A percentile compares a stretch with the other conserved stretches of the same genome.
Conservation (phyloP, 1,284 basidiomycete species). For the Microbotryum silenes-acaulis region DNA sequence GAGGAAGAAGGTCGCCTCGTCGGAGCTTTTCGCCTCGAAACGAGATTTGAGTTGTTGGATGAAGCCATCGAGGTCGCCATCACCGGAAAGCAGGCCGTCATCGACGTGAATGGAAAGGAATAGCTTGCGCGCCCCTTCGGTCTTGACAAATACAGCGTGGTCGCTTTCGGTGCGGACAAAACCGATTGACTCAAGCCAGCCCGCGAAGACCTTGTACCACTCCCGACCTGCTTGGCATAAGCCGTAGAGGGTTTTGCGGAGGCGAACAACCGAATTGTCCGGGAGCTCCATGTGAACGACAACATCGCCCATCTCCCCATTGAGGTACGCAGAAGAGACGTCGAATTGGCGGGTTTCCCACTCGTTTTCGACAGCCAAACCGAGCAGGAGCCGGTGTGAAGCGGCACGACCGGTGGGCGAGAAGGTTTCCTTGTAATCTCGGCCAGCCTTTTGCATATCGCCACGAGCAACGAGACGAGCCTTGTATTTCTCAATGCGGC, state of each 20-base stretch:
- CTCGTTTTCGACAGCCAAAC: conserved; percentile 4
- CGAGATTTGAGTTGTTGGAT: not conserved
- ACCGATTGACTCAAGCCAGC: conserved; percentile 1
- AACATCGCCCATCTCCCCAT: conserved; percentile 11
- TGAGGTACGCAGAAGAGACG: conserved; percentile 21
- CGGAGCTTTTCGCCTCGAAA: not conserved
- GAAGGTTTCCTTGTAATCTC: conserved; percentile 45
- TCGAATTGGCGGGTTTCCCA: conserved; percentile 14
- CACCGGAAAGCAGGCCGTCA: too few species aligned
- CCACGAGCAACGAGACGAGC: conserved; percentile 36
- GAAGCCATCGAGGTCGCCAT: too few species aligned
- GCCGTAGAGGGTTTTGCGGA: conserved; percentile 12
- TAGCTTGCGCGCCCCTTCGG: not conserved
- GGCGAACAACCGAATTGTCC: conserved; percentile 2
- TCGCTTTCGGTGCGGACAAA: not conserved
- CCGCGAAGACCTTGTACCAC: conserved; percentile 15
- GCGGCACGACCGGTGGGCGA: conserved; percentile 45
- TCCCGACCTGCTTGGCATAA: conserved; percentile 20
- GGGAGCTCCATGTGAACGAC: conserved; percentile 3
- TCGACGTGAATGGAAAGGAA: conserved; percentile 3
- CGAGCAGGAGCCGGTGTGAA: conserved; percentile 38
- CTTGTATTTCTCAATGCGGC: conserved; percentile 38
- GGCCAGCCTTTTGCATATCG: conserved; percentile 40
- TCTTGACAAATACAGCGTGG: not conserved
- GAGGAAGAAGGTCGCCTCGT: not conserved